A percentile compares a stretch with the other conserved stretches of the same genome.
These are phyloP conservation scores for Chlorella sp. DNA, from an alignment of 139 green algal species.

Conservation along the genomic window DNA sequence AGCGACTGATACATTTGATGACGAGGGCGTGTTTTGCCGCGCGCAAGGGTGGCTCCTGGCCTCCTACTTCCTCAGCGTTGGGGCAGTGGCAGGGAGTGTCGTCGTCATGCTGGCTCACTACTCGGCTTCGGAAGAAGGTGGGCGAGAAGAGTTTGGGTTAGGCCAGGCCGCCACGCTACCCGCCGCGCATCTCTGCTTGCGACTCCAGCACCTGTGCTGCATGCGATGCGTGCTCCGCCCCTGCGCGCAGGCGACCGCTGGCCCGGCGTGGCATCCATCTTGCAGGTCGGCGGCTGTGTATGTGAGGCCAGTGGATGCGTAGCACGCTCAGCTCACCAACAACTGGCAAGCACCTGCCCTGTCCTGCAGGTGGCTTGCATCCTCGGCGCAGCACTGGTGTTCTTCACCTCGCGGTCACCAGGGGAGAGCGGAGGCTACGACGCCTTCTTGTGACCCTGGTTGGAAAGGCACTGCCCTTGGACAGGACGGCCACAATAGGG, in stretches of 20 bases:
- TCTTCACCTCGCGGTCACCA: conserved; percentile 73
- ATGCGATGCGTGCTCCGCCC: too few species aligned
- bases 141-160: too few species aligned
- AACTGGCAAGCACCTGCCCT: too few species aligned
- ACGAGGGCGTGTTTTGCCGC: conserved; percentile 71
- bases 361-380: conserved; percentile 57
- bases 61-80: too few species aligned
- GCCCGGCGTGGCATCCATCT: conserved; percentile 12
- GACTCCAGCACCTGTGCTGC: too few species aligned
- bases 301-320: not conserved
- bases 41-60: conserved; percentile 86
- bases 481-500: too few species aligned
- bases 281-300: conserved; percentile 8
- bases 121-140: not conserved
- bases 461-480: too few species aligned
- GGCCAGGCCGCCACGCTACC: too few species aligned
- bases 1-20: conserved; percentile 79
- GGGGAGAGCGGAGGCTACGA: conserved; percentile 37
- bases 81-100: conserved; percentile 53
- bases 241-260: too few species aligned
- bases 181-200: too few species aligned
- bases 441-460: conserved; percentile 45
- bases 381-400: conserved; percentile 68
- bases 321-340: not conserved
- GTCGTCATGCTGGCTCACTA: conserved; percentile 80